Base-by-base conservation (phyloP, 179 eudicot species). In the Camellia oleifera region DNA sequence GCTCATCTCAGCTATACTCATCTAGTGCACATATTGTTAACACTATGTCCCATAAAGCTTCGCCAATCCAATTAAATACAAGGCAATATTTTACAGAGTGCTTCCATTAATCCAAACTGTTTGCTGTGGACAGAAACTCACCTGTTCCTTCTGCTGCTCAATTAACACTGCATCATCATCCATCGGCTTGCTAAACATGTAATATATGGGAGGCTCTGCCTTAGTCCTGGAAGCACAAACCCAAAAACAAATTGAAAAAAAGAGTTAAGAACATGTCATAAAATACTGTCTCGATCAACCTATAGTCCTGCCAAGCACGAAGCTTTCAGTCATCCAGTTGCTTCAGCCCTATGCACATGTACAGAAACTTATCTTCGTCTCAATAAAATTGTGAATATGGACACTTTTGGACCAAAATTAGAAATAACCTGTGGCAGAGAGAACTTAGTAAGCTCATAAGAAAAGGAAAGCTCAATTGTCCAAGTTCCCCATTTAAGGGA, bases 301-400 rank as follows among this genome's bases (percentile, higher is more conserved):
- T 86, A 86, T 79, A 78, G 66, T 75, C 84, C 89, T 83, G 83
- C 79, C 80, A 77, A 84, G 82, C 75, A 82, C 83, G 78, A 77
- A 82, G 50, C 70, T 72, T 64, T 46, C 60, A 83, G 78, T 82
- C 85, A 88, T 84, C 88, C 80, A 85, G 85, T 85, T 79, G 90
- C 91, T 86, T 86, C 89, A 89, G 83, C 82, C 75, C 84, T 87
- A 89, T 91, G 92, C 88, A 91, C 90, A 84, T 86, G 90, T 86
- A 88, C 80, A 85, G 98, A 92, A 90, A 94, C 99, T 95, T 95
- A 95, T 94, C 99, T 94, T 93, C 80, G 92, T 87, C 95, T 94
- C 98, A 91, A 91, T 89, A 92, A 94, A 93, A 95, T 90, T 94
- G 95, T 92, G 95, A 92, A 95, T 95, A 95, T 92, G 95, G 88